phyloP scores from a whole-genome alignment of 305 asterid genomes.

The Solanum aculeatissimum region DNA sequence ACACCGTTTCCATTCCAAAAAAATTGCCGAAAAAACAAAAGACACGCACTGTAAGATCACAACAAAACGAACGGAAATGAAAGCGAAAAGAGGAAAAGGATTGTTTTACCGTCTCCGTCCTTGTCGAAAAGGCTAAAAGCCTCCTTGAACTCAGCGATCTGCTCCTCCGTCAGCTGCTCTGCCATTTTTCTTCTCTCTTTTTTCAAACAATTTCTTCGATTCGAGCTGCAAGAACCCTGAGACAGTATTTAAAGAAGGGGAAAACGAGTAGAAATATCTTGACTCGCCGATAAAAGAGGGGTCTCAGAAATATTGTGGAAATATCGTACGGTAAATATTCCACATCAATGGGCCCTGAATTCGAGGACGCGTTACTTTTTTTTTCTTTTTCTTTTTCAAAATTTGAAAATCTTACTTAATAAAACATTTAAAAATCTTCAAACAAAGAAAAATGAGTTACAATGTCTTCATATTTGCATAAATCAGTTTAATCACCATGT shows the following conservation, averaged over 20 bases:
- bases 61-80: not conserved
- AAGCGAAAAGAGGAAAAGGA: not conserved
- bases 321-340: not conserved
- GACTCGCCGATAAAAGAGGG: not conserved
- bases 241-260: not conserved
- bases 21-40: not conserved
- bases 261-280: not conserved
- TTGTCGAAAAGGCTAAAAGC: conserved; percentile 58
- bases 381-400: not conserved
- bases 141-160: conserved; percentile 59
- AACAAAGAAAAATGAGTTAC: not conserved
- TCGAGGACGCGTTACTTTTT: not conserved
- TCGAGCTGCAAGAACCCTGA: not conserved
- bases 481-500: not conserved
- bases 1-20: not conserved
- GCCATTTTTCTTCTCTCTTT: conserved; percentile 24
- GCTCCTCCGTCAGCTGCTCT: conserved; percentile 46
- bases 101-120: conserved; percentile 45
- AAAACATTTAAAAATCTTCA: not conserved
- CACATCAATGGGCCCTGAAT: not conserved
- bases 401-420: not conserved
- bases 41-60: not conserved
- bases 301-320: not conserved
- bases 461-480: not conserved
- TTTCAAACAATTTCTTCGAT: not conserved